Evolutionary conservation across 78 protist genomes (phyloP).

Genomic region (Creolimax fragrantissima): DNA sequence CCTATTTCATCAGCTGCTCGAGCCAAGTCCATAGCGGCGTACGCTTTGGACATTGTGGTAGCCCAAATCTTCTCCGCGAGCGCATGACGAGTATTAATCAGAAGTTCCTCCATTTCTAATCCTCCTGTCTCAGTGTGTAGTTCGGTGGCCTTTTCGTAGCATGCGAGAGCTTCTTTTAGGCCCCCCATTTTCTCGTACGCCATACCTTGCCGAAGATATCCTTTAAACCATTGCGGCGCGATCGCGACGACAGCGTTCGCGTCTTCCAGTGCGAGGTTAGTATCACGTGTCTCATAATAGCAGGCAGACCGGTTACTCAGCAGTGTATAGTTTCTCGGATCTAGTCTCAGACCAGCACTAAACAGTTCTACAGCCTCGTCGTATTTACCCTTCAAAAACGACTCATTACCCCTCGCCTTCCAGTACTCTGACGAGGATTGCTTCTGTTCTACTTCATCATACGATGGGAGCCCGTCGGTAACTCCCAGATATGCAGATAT

Average conservation of each 20-base stretch:
- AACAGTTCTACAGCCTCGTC: background rate
- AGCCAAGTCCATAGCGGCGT: background rate
- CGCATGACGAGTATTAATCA: background rate
- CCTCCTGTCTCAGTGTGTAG: background rate
- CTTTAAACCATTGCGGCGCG: background rate
- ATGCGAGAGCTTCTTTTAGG: background rate
- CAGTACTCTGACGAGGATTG: background rate
- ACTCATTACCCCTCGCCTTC: background rate
- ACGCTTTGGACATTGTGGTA: background rate
- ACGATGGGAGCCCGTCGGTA: background rate
- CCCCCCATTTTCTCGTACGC: background rate
- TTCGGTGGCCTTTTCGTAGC: background rate
- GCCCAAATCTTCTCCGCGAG: background rate
- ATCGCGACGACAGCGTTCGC: background rate
- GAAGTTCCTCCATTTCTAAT: background rate
- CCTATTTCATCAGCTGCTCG: background rate
- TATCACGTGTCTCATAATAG: background rate
- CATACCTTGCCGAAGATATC: background rate
- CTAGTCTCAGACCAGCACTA: background rate
- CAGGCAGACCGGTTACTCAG: background rate
- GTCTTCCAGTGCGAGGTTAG: background rate
- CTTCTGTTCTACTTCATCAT: background rate
- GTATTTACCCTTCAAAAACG: background rate
- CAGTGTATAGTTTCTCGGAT: background rate
- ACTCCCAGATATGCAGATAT: too few species aligned